Base-by-base conservation (phyloP, 106 monocot genomes). In the Chionographis japonica region DNA sequence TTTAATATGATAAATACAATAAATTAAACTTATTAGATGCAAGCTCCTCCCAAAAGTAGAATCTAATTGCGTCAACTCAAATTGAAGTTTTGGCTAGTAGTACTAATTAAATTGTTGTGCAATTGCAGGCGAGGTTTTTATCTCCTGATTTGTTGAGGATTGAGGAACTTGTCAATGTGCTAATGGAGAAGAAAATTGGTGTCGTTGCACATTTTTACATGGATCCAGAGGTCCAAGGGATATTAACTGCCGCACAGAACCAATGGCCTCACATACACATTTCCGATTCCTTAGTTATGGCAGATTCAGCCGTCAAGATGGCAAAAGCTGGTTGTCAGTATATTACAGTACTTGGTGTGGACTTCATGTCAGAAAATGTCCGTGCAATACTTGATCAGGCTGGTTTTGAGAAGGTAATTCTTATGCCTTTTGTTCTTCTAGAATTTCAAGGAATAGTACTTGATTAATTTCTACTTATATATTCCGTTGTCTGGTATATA, bases 291-390 rank as follows among this genome's bases (percentile, higher is more conserved):
- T 85, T 99, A 49, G 85, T 99, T 8, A 99, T 99, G 98, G 98
- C 98, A 60, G 98, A 99, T 76, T 65, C 52, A 51, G 93, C 98
- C 50, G 90, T 99, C 67, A 92, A 81, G 62, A 99, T 99, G 93
- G 98, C 90, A 62, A 83, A 98, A 88, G 90, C 87, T 72, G 93
- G 98, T 52, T 98, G 98, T 54, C 57, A 93, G 46, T 85, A 85
- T 78, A 92, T 93, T 12, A 65, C 83, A 40, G 98, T 98, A 46
- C 83, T 98, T 60, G 98, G 98, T 58, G 98, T 98, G 20, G 98
- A 98, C 64, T 98, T 93, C 61, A 98, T 98, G 98, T 98, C 93
- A 49, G 93, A 98, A 82, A 98, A 90, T 85, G 98, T 93, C 12
- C 85, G 98, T 38, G 82, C 98, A 69, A 93, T 98, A 70, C 93